Base-by-base conservation (phyloP, 2,329 filamentous ascomycete genomes). In the Sclerotinia glacialis region DNA sequence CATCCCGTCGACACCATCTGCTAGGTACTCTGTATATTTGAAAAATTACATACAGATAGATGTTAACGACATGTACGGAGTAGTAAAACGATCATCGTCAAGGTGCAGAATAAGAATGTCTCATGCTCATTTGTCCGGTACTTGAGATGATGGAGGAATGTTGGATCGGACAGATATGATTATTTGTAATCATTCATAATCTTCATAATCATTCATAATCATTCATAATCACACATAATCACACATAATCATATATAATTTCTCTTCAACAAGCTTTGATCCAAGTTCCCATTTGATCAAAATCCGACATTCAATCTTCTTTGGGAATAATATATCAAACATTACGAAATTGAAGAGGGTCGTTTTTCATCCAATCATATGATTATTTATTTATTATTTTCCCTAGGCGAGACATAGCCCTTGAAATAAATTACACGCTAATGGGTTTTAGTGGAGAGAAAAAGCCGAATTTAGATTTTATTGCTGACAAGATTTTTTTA, bases 51-150 rank as follows among this genome's bases (percentile, higher is more conserved):
- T 58, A 58, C 23, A 26, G n/a, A 40, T 50, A 37, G 21, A 44
- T 53, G 50, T n/a, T 11, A n/a, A 53, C 12, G 50, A 53, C n/a
- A n/a, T 53, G 18, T 53, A n/a, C n/a, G n/a, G n/a, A n/a, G 11
- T n/a, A 34, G 28, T 37, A 14, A 31, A 46, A 28, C 5, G 55
- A 44, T 31, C 21, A 31, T 58, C 26, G 7, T 40, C 31, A 55
- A 55, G 31, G 31, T 6, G 21, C 12, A 54, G 52, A 54, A 37
- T n/a, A 21, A 31, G 52, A n/a, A 54, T 54, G 37, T 40, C 53
- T 16, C 9, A 40, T 55, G 23, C 34, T 55, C 34, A 55, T 55
- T 55, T 59, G 55, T 46, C 40, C 55, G 55, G 55, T 59, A 59
- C 9, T 59, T 59, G 55, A 31, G 23, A 46, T 46, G 40, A 46